Evolutionary conservation across 345 rosid genomes (phyloP).

Genomic region (rapeseed (Brassica napus)): Da-Ae NC_063439.1:26954501-26955000

Average conservation of each 20-base stretch:
- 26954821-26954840: background rate
- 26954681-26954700: constrained; percentile 28
- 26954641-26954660: constrained; percentile 36
- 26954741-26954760: background rate
- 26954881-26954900: background rate
- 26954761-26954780: constrained; percentile 32
- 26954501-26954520: constrained; percentile 13
- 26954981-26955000: no score
- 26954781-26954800: constrained; percentile 22
- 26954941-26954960: no score
- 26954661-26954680: constrained; percentile 29
- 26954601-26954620: constrained; percentile 29
- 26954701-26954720: background rate
- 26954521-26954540: constrained; percentile 34
- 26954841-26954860: background rate
- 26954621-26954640: constrained; percentile 35
- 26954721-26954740: background rate
- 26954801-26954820: constrained; percentile 16
- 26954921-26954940: no score
- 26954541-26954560: constrained; percentile 41
- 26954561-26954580: constrained; percentile 22
- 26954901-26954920: background rate
- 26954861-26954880: background rate
- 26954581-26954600: constrained; percentile 35
- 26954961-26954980: no score